These are phyloP conservation scores for Cryptosporidium bovis DNA, from an alignment of 169 alveolate species.

Conservation along the genomic window DNA sequence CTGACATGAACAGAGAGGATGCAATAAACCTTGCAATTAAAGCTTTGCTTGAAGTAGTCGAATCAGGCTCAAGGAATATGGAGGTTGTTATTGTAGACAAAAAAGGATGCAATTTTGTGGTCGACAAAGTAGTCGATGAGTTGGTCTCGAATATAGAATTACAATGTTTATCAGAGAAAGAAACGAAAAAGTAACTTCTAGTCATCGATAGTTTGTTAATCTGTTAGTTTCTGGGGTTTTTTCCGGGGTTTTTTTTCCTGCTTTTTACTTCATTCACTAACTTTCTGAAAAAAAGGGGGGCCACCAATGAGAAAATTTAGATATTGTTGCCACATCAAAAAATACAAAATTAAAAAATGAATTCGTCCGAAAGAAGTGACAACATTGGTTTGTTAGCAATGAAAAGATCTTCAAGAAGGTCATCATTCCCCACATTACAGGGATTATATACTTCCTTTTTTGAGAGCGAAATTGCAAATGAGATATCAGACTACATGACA, in stretches of 20 bases:
- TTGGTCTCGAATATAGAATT: constrained; percentile 43
- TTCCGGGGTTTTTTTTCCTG: not conserved
- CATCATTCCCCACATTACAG: constrained; percentile 73
- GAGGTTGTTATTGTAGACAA: constrained; percentile 47
- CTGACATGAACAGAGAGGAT: constrained; percentile 89
- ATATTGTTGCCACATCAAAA: no score
- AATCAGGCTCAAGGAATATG: constrained; percentile 68
- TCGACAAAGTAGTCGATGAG: constrained; percentile 25
- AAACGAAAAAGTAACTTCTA: constrained; percentile 11
- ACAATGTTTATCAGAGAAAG: constrained; percentile 27
- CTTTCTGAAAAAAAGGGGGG: no score
- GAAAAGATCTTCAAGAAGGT: constrained; percentile 70
- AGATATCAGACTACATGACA: not conserved
- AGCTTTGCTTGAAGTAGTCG: constrained; percentile 91
- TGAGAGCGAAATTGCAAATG: constrained; percentile 56
- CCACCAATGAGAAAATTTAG: no score
- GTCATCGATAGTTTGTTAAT: not conserved
- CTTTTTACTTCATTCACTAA: not conserved
- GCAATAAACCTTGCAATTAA: constrained; percentile 92
- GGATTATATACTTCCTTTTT: constrained; percentile 52
- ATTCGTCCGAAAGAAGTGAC: no score
- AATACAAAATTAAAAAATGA: no score
- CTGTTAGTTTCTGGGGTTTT: not conserved
- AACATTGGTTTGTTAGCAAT: constrained; percentile 10
- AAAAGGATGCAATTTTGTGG: constrained; percentile 50